phyloP scores from a whole-genome alignment of 306 rosid species.

The Vigna nakashimae region DNA sequence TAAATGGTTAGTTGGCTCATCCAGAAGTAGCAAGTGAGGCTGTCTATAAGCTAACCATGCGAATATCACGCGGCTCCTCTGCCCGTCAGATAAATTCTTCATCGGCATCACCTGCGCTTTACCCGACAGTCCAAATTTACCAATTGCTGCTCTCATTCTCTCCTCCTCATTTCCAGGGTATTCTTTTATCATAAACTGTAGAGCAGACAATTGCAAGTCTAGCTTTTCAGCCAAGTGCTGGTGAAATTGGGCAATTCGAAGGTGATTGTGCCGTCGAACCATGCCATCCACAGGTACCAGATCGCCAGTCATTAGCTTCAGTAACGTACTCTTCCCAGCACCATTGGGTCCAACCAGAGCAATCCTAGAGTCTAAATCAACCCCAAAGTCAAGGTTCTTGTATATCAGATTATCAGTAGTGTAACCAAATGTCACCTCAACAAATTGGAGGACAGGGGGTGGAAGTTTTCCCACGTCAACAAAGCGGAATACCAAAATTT shows the following conservation, averaged over 20 bases:
- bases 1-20: slow-evolving; percentile 97
- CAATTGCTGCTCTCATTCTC: slow-evolving; percentile 92
- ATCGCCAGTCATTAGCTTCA: slow-evolving; percentile 98
- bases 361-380: slow-evolving; percentile 89
- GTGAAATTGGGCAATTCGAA: slow-evolving; percentile 95
- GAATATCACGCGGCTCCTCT: slow-evolving; percentile 91
- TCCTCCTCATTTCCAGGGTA: slow-evolving; percentile 98
- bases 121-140: slow-evolving; percentile 92
- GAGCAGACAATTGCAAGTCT: slow-evolving; percentile 87
- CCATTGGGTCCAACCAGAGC: slow-evolving; percentile 99
- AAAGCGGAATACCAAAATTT: slow-evolving; percentile 85
- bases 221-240: slow-evolving; percentile 96
- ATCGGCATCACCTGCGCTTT: slow-evolving; percentile 98
- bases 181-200: slow-evolving; percentile 80
- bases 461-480: slow-evolving; percentile 98
- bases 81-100: slow-evolving; percentile 97
- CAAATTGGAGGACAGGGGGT: slow-evolving; percentile 97
- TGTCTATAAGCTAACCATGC: slow-evolving; percentile 97
- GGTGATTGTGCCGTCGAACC: slow-evolving; percentile 98
- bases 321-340: slow-evolving; percentile 97
- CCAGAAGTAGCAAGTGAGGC: slow-evolving; percentile 88
- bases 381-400: slow-evolving; percentile 91
- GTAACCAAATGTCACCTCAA: slow-evolving; percentile 91
- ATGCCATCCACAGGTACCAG: slow-evolving; percentile 87
- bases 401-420: slow-evolving; percentile 91